Conservation (phyloP, 164 flowering plant genomes). For the Kingdonia uniflora region DNA sequence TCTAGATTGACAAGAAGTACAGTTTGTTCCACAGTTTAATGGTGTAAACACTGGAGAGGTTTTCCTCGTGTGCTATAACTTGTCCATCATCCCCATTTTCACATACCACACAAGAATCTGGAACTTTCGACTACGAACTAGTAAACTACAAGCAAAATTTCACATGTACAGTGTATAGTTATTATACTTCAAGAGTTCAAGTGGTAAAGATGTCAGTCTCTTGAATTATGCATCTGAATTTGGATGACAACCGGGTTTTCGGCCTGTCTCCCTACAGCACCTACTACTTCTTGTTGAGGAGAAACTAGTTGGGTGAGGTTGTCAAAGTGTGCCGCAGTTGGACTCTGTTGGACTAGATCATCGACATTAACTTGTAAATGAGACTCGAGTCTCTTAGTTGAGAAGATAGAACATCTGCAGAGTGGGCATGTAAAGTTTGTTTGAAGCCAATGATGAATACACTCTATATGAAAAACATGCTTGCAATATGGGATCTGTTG, state of each 20-base stretch:
- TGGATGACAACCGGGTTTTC: background rate
- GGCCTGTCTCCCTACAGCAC: background rate
- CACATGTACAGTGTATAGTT: too few relatives aligned
- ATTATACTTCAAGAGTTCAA: too few relatives aligned
- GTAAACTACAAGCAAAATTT: too few relatives aligned
- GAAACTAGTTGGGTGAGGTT: background rate
- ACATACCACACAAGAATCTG: too few relatives aligned
- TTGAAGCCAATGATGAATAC: constrained; percentile 67
- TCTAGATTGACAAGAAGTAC: too few relatives aligned
- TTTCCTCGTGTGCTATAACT: too few relatives aligned
- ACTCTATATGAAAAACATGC: constrained; percentile 70
- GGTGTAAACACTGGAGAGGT: too few relatives aligned
- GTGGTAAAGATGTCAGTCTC: too few relatives aligned
- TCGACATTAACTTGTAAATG: background rate
- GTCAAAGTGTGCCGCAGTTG: background rate
- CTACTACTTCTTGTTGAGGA: background rate
- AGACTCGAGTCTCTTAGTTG: constrained; percentile 5
- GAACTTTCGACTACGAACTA: too few relatives aligned
- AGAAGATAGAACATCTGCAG: constrained; percentile 35
- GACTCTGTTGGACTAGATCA: background rate
- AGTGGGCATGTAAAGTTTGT: constrained; percentile 76
- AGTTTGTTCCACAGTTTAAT: too few relatives aligned
- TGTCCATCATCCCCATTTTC: too few relatives aligned
- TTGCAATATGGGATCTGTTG: constrained; percentile 58
- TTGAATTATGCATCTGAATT: constrained; percentile 3